Evolutionary conservation across 2,329 filamentous ascomycete species (phyloP), one percentile per base, ranked within the genome.

Genomic region (Juglanconis sp.): DNA sequence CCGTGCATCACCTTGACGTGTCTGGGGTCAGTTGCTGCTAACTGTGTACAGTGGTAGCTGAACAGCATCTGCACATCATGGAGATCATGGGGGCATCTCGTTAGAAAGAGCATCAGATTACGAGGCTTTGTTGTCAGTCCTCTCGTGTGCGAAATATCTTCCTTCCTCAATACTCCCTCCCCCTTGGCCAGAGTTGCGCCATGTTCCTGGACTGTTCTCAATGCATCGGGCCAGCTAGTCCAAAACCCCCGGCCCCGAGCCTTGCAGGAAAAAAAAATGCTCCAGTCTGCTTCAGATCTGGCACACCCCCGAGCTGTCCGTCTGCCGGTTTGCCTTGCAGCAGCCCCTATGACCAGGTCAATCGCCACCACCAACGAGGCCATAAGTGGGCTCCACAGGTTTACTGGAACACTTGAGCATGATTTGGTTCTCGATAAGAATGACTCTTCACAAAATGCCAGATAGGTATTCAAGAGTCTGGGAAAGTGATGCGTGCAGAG

Each of bases 271-370:
- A 42, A 42, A 9, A 30, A 49, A 38, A 30, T 36, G 44, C 11
- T 24, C 46, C 46, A 50, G 46, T 46, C 54, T 57, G 54, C 54
- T 32, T 57, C 46, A 42, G 35, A 50, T 57, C 54, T 50, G 35
- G 35, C 34, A 38, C 51, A 53, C 17, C 8, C 30, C 51, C 35
- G 47, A 34, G 9, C 24, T 49, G 24, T 49, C 47, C 47, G 47
- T 49, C n/a, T 34, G 30, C 51, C 3, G 17, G 17, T 24, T 24
- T 24, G 17, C 17, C 17, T 24, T 24, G 17, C 17, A 24, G 17
- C 17, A 24, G 17, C 17, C 17, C 17, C 17, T 24, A 24, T 24
- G 17, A 24, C 17, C 17, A 24, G 17, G 17, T 24, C 17, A 24
- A 24, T 24, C 17, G 17, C 17, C 17, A 24, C 17, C 17, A 24